Evolutionary conservation across 2,329 filamentous ascomycete species (phyloP).

Genomic region (Cladosporium phlei): DNA sequence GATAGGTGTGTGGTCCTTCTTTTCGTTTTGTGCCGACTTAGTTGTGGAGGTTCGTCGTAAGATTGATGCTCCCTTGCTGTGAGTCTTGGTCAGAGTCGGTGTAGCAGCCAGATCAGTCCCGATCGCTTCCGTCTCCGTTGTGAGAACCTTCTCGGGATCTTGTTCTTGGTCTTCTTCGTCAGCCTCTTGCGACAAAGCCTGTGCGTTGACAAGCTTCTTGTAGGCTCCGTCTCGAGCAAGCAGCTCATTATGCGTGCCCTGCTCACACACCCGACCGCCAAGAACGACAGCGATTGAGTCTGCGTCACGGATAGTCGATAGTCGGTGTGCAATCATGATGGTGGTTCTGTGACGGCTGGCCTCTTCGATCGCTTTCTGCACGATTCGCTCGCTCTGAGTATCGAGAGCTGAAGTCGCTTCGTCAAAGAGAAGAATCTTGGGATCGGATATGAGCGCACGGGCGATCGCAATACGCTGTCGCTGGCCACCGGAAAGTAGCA

Average conservation of each 20-base stretch:
- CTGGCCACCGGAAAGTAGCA: conserved; percentile 75
- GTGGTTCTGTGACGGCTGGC: conserved; percentile 62
- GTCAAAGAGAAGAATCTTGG: conserved; percentile 65
- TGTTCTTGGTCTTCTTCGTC: conserved; percentile 12
- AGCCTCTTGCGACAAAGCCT: conserved; percentile 21
- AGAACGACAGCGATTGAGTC: conserved; percentile 74
- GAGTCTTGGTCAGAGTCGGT: neutral
- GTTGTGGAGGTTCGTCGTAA: neutral
- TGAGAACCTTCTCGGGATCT: conserved; percentile 24
- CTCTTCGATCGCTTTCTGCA: conserved; percentile 50
- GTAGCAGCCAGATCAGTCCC: conserved; percentile 22
- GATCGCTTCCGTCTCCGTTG: conserved; percentile 26
- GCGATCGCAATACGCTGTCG: conserved; percentile 75
- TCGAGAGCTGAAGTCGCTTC: conserved; percentile 71
- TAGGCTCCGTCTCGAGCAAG: conserved; percentile 44
- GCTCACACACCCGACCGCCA: conserved; percentile 65
- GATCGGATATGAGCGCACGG: conserved; percentile 62
- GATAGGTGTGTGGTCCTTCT: neutral
- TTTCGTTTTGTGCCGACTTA: neutral
- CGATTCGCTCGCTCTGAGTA: conserved; percentile 46
- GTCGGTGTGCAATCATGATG: conserved; percentile 70
- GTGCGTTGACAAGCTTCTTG: conserved; percentile 34
- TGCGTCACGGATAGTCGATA: conserved; percentile 71
- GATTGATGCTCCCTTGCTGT: neutral
- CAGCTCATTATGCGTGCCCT: conserved; percentile 71